These are phyloP conservation scores for Vachellia collinsii DNA, from an alignment of 306 rosid genomes.

Conservation along the genomic window DNA sequence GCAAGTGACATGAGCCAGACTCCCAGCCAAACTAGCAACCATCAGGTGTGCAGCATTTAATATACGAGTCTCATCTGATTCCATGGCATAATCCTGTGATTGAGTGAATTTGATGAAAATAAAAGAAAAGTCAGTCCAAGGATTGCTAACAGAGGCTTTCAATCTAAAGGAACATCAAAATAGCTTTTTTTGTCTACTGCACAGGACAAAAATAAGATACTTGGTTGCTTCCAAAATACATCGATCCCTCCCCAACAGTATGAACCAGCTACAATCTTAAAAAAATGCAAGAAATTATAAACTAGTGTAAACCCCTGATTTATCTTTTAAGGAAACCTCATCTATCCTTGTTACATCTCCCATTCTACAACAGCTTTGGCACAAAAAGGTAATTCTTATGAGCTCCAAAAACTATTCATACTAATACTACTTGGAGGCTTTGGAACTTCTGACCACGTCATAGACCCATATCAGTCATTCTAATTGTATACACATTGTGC, in stretches of 20 bases:
- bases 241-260: background rate
- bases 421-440: background rate
- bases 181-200: background rate
- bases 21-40: conserved; percentile 98
- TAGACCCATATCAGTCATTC: background rate
- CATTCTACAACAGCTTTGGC: background rate
- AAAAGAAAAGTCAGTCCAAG: conserved; percentile 2
- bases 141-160: background rate
- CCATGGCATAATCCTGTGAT: conserved; percentile 81
- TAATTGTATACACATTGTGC: background rate
- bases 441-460: background rate
- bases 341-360: background rate
- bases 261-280: background rate
- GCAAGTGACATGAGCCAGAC: conserved; percentile 99
- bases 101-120: conserved; percentile 32
- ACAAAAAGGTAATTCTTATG: background rate
- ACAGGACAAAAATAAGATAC: background rate
- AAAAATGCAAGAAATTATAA: background rate
- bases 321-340: background rate
- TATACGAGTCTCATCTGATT: conserved; percentile 89
- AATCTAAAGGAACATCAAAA: background rate
- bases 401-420: background rate
- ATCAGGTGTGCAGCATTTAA: conserved; percentile 94
- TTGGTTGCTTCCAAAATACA: background rate
- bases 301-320: background rate